These are phyloP conservation scores for Pichia sorboxylosa DNA, from an alignment of 1,139 yeast species.

Conservation along the genomic window DNA sequence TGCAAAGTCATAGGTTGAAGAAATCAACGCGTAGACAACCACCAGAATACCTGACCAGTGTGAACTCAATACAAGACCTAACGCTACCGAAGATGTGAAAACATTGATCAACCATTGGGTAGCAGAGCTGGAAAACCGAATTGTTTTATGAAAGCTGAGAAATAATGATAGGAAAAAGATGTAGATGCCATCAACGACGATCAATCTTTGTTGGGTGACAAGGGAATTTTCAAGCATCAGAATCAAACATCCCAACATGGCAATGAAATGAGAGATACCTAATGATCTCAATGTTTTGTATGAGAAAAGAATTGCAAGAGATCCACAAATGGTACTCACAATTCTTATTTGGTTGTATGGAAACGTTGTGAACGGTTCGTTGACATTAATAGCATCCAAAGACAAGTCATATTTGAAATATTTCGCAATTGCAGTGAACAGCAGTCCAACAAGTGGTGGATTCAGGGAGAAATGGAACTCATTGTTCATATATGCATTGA, in stretches of 20 bases:
- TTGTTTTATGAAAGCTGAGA: slow-evolving; percentile 33
- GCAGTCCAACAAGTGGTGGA: slow-evolving; percentile 48
- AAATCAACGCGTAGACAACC: slow-evolving; percentile 35
- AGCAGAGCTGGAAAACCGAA: no score
- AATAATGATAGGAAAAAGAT: slow-evolving; percentile 35
- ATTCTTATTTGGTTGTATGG: slow-evolving; percentile 40
- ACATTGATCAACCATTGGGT: slow-evolving; percentile 37
- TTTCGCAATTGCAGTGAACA: slow-evolving; percentile 34
- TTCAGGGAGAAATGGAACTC: slow-evolving; percentile 48
- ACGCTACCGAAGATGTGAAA: slow-evolving; percentile 33
- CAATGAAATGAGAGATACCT: slow-evolving; percentile 32
- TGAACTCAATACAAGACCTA: slow-evolving; percentile 43
- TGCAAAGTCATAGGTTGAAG: slow-evolving; percentile 42
- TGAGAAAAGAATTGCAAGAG: slow-evolving; percentile 32
- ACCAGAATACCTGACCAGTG: slow-evolving; percentile 47
- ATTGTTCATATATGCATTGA: slow-evolving; percentile 53
- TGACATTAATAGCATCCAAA: slow-evolving; percentile 1
- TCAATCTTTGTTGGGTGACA: slow-evolving; percentile 36
- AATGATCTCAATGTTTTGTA: slow-evolving; percentile 39
- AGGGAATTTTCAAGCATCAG: slow-evolving; percentile 45
- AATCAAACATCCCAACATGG: slow-evolving; percentile 35
- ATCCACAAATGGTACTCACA: slow-evolving; percentile 43
- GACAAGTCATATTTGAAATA: slow-evolving; percentile 27
- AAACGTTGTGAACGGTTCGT: slow-evolving; percentile 11
- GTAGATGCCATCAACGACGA: slow-evolving; percentile 41